Base-by-base conservation (phyloP, 495 filamentous ascomycete genomes). In the Neurospora sp. region DNA sequence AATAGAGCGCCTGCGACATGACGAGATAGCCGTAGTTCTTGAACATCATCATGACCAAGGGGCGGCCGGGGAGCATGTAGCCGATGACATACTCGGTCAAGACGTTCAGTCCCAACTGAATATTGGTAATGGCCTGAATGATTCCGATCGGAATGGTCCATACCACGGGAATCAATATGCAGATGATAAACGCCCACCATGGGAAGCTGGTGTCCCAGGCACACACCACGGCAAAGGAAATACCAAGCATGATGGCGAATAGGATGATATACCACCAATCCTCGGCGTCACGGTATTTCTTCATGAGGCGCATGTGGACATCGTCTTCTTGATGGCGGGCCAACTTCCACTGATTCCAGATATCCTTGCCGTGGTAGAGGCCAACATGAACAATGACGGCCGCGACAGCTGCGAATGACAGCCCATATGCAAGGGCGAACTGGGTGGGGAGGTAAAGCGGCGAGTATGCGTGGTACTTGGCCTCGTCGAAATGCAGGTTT, bases 11-110 rank as follows among this genome's bases (percentile, higher is more conserved):
- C 77, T 88, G 86, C 42, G 82, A 85, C 82, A 91, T 88, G 75
- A 87, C 88, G 70, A 91, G 88, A 75, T 92, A 93, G 70, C 90
- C 90, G 77, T 91, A 92, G 74, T 81, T 91, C 77, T 93, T 92
- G 83, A 93, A 93, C 81, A 82, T 81, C 81, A 82, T 93, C 79
- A 90, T 89, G 42, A 90, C 90, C 6, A 92, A 78, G 1, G 90
- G 90, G 12, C 85, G 84, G 14, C 90, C 90, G 5, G 91, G 87
- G 46, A 90, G 86, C 74, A 91, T 89, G 80, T 92, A 92, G 5
- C 91, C 90, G 42, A 90, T 87, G 74, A 93, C 85, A 75, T 90
- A 93, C 78, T 93, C 91, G 31, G 91, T 91, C 35, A 93, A 79
- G 5, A 92, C 83, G 75, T 92, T 92, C 39, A 92, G 80, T 5